phyloP scores from a whole-genome alignment of 306 rosid species.

The Cucurbita argyrosperma region DNA sequence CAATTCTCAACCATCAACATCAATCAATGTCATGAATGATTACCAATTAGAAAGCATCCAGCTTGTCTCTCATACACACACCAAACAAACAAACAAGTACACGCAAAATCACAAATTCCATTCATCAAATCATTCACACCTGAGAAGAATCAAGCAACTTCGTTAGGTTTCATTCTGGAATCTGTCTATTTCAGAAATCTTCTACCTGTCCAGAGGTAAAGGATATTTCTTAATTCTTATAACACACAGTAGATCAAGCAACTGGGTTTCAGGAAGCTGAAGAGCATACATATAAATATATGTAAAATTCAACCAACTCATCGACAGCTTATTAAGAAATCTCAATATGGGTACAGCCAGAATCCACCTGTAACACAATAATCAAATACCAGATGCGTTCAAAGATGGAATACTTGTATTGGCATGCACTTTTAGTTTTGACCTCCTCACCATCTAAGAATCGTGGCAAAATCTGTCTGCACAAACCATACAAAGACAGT shows the following conservation, averaged over 20 bases:
- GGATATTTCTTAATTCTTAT: background rate
- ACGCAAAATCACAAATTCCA: background rate
- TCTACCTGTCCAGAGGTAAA: background rate
- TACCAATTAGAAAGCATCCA: background rate
- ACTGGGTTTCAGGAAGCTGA: background rate
- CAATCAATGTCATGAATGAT: too few species aligned
- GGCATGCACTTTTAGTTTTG: background rate
- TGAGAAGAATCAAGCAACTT: too few species aligned
- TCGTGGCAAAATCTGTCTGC: background rate
- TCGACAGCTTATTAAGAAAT: background rate
- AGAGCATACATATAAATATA: background rate
- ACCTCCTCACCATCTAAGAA: background rate
- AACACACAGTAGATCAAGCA: background rate
- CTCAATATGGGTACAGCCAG: background rate
- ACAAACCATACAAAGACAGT: background rate
- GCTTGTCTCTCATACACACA: background rate
- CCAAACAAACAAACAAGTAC: background rate
- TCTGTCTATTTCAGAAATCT: background rate
- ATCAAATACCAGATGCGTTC: background rate
- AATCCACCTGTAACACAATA: background rate
- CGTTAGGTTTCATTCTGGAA: background rate
- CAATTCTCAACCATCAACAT: too few species aligned
- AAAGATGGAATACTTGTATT: background rate
- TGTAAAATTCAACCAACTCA: background rate
- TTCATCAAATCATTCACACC: background rate